Percentiles rank a stretch among this genome's conserved stretches.
These are phyloP conservation scores for Auricularia heimuer DNA, from an alignment of 768 basidiomycete species.

Conservation along the genomic window DNA sequence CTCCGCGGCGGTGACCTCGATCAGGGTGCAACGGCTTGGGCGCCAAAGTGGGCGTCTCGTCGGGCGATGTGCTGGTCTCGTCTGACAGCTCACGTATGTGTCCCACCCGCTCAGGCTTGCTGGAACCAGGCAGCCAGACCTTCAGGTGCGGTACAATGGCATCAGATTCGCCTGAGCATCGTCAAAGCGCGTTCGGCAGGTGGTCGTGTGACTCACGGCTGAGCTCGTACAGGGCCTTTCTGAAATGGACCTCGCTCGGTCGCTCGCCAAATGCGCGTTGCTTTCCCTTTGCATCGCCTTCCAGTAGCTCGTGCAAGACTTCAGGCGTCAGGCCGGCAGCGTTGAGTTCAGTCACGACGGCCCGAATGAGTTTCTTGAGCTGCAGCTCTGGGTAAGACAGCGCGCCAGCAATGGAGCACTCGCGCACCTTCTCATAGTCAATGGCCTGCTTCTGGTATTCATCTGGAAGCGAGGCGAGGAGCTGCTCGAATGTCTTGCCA, in stretches of 20 bases:
- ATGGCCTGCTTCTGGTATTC: conserved; percentile 72
- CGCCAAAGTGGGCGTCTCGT: background rate
- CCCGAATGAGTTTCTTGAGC: conserved; percentile 87
- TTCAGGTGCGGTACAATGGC: conserved; percentile 48
- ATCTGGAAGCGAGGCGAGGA: conserved; percentile 58
- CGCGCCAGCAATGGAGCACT: background rate
- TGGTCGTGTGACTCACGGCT: conserved; percentile 18
- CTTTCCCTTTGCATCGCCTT: conserved; percentile 18
- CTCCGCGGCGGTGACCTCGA: background rate
- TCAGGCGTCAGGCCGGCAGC: conserved; percentile 49
- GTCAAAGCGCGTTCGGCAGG: background rate
- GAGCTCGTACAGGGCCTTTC: conserved; percentile 49
- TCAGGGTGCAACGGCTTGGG: background rate
- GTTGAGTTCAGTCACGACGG: conserved; percentile 68
- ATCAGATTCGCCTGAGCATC: conserved; percentile 18
- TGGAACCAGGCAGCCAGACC: conserved; percentile 30
- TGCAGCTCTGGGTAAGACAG: conserved; percentile 20
- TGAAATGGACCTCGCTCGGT: conserved; percentile 7
- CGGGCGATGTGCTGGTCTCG: background rate
- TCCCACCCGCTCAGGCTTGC: background rate
- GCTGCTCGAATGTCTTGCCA: conserved; percentile 55
- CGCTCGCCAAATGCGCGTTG: conserved; percentile 10
- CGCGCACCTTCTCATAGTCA: conserved; percentile 65
- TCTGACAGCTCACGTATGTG: background rate
- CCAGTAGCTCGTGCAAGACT: conserved; percentile 30